phyloP scores from a whole-genome alignment of 768 basidiomycete species.

The Agrocybe praecox region DNA sequence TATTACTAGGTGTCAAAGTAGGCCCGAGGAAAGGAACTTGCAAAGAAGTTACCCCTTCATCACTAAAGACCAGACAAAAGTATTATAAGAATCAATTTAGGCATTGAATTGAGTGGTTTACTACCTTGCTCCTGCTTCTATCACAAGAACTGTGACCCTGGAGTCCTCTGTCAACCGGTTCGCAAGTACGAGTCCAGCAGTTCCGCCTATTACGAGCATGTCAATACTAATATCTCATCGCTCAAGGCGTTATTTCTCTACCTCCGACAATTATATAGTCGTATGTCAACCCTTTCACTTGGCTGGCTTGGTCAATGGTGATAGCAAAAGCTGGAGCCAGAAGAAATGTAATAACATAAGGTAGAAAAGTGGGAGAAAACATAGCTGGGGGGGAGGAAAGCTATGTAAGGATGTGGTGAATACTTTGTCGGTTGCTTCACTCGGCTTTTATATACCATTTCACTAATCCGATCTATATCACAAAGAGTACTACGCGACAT shows the following conservation, averaged over 20 bases:
- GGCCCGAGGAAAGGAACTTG: slow-evolving; percentile 17
- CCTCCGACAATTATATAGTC: slow-evolving; percentile 17
- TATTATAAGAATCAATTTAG: slow-evolving; percentile 16
- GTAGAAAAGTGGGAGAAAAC: no score
- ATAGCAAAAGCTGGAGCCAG: no score
- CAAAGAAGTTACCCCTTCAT: slow-evolving; percentile 13
- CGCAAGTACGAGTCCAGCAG: slow-evolving; percentile 47
- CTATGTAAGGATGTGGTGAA: no score
- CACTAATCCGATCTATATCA: no score
- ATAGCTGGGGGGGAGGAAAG: no score
- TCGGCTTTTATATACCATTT: no score
- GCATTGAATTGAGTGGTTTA: no score
- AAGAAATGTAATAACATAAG: no score
- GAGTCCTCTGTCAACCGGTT: slow-evolving; percentile 42
- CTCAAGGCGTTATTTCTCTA: not conserved
- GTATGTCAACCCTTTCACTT: not conserved
- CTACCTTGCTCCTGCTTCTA: slow-evolving; percentile 47
- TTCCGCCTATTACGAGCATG: slow-evolving; percentile 27
- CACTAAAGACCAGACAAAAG: not conserved
- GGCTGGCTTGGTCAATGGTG: no score
- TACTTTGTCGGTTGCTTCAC: no score
- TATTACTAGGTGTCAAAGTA: slow-evolving; percentile 10
- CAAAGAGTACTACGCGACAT: no score
- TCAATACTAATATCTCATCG: not conserved
- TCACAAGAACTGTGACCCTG: slow-evolving; percentile 36